Conservation (phyloP, 805 yeast species). For the Teunomyces aglyptinius region DNA sequence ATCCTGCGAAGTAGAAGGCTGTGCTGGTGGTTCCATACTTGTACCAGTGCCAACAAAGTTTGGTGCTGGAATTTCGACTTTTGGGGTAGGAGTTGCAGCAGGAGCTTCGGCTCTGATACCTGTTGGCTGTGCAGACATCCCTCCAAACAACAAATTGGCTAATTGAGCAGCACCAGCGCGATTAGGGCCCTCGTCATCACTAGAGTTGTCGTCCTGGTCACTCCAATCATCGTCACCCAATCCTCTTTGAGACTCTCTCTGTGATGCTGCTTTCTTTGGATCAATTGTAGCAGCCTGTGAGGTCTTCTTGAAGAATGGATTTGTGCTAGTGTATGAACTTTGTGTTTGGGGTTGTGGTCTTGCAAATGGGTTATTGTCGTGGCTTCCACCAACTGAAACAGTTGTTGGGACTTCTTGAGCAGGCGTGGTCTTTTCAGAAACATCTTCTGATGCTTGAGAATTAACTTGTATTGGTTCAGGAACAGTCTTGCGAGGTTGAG, state of each 20-base stretch:
- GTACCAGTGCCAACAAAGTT: background rate
- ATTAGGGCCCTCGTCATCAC: constrained; percentile 49
- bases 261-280: constrained; percentile 60
- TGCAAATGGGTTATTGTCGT: constrained; percentile 52
- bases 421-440: background rate
- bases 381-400: constrained; percentile 16
- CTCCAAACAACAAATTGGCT: constrained; percentile 54
- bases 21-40: background rate
- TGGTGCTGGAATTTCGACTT: constrained; percentile 5
- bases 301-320: constrained; percentile 60
- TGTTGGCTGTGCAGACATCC: constrained; percentile 42
- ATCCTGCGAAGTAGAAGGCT: background rate
- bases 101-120: background rate
- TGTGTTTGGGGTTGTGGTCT: constrained; percentile 18
- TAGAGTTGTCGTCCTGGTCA: constrained; percentile 39
- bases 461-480: constrained; percentile 10
- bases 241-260: constrained; percentile 71
- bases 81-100: constrained; percentile 6
- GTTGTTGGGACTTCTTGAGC: background rate
- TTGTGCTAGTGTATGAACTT: constrained; percentile 26
- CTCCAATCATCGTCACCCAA: constrained; percentile 45
- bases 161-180: constrained; percentile 55
- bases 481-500: background rate
- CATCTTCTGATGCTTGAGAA: background rate
- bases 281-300: constrained; percentile 40